These are phyloP conservation scores for Pseudonectria foliicola DNA, from an alignment of 2,329 filamentous ascomycete genomes.

Conservation along the genomic window DNA sequence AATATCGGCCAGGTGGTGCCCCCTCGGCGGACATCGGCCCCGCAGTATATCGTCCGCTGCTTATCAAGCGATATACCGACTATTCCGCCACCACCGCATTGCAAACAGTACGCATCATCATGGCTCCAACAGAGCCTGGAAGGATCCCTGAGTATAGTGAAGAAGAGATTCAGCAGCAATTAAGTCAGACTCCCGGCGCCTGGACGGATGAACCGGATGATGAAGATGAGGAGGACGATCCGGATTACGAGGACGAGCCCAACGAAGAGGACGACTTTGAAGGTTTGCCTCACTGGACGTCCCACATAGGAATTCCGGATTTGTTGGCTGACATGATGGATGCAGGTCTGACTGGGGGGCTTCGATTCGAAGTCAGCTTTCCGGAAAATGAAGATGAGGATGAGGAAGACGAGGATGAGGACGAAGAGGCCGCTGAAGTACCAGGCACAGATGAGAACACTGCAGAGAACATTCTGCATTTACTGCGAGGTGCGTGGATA, in stretches of 20 bases:
- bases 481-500: constrained; percentile 23
- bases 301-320: neutral
- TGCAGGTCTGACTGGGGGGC: constrained; percentile 5
- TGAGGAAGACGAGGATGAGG: constrained; percentile 17
- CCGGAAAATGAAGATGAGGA: constrained; percentile 12
- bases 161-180: no score
- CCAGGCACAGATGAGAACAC: constrained; percentile 18
- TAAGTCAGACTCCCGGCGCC: no score
- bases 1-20: no score
- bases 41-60: no score
- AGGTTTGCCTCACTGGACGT: constrained; percentile 4
- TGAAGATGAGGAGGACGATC: constrained; percentile 18
- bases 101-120: no score
- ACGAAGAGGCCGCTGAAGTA: constrained; percentile 17
- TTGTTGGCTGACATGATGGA: constrained; percentile 7
- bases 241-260: constrained; percentile 13
- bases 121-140: no score
- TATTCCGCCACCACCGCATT: no score
- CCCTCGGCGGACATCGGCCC: no score
- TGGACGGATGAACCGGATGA: constrained; percentile 14
- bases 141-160: no score
- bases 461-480: constrained; percentile 24
- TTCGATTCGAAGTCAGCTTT: constrained; percentile 16
- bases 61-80: no score
- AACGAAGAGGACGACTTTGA: constrained; percentile 16